A percentile compares a stretch with the other conserved stretches of the same genome.
Evolutionary conservation across 345 rosid genomes (phyloP).

Genomic region (Sisymbrium irio): DNA sequence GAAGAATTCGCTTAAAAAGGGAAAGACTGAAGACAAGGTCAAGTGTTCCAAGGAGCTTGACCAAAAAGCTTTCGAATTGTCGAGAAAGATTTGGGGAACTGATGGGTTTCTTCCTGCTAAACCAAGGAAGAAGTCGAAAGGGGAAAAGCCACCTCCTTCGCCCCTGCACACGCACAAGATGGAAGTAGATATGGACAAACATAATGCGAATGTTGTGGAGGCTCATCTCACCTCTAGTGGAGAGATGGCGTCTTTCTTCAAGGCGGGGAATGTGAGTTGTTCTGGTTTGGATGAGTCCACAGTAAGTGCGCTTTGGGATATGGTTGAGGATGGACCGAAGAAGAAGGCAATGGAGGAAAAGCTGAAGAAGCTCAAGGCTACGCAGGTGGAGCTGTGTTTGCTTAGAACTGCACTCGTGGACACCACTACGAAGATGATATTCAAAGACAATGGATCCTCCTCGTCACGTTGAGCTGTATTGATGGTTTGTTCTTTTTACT

Average conservation of each 20-base stretch:
- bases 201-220: not conserved
- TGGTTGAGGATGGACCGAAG: constrained; percentile 31
- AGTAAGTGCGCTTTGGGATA: constrained; percentile 20
- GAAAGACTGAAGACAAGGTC: constrained; percentile 29
- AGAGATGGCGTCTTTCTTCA: constrained; percentile 20
- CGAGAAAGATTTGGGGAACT: constrained; percentile 40
- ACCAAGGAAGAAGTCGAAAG: constrained; percentile 28
- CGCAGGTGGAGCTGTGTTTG: constrained; percentile 36
- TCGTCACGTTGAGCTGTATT: not conserved
- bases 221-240: not conserved
- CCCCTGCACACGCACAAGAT: not conserved
- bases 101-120: constrained; percentile 24
- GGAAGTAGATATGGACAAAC: not conserved
- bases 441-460: constrained; percentile 23
- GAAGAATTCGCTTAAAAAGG: constrained; percentile 22
- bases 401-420: constrained; percentile 31
- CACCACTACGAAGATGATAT: constrained; percentile 34
- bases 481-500: not conserved
- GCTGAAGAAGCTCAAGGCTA: constrained; percentile 36
- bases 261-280: not conserved
- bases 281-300: constrained; percentile 36
- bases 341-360: constrained; percentile 39
- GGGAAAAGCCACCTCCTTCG: not conserved
- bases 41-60: constrained; percentile 36
- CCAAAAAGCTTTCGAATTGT: constrained; percentile 36